Conservation (phyloP, 2,329 filamentous ascomycete genomes). For the Monosporascus sp. region DNA sequence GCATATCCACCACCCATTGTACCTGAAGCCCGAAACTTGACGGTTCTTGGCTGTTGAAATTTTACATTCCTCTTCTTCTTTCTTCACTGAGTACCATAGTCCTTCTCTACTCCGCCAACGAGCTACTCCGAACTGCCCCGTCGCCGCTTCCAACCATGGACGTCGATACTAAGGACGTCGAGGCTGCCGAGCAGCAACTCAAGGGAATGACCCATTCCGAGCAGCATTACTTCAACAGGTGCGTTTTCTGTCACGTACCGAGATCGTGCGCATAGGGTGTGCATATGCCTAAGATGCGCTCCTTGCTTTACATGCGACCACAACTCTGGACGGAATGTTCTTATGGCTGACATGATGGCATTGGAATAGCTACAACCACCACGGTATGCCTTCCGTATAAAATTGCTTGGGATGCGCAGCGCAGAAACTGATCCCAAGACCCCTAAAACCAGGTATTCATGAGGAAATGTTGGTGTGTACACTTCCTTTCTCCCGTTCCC, state of each 20-base stretch:
- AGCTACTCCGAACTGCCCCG: too few species aligned
- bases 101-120: background rate
- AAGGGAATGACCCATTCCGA: constrained; percentile 84
- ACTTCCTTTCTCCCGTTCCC: constrained; percentile 8
- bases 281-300: too few species aligned
- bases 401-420: constrained; percentile 23
- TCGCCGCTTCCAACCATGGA: constrained; percentile 14
- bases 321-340: background rate
- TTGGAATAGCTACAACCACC: constrained; percentile 81
- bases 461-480: constrained; percentile 92
- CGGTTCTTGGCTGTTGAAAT: background rate
- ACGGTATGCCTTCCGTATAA: constrained; percentile 57
- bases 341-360: constrained; percentile 8
- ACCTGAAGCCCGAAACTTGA: too few species aligned
- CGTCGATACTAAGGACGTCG: constrained; percentile 50
- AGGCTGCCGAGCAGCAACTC: constrained; percentile 57
- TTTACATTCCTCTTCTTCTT: constrained; percentile 1
- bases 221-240: constrained; percentile 99
- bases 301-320: too few species aligned
- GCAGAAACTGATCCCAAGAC: constrained; percentile 14
- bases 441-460: constrained; percentile 66
- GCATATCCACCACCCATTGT: too few species aligned
- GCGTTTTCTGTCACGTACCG: constrained; percentile 13
- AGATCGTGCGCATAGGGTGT: too few species aligned
- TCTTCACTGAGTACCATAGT: background rate